Base-by-base conservation (phyloP, 306 rosid genomes). In the Gillenia trifoliata region DNA sequence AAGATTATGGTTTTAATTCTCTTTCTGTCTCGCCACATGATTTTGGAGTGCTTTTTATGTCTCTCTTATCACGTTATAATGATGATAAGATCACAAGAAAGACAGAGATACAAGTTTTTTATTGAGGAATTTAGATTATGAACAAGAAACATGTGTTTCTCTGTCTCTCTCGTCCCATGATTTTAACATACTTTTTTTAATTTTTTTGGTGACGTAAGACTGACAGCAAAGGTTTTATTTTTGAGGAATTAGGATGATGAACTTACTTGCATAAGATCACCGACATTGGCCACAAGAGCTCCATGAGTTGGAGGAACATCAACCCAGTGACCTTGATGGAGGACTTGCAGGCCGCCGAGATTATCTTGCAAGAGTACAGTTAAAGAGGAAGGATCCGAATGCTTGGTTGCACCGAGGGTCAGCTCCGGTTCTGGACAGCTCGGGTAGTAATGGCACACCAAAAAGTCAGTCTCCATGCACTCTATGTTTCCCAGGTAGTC, bases 401-500 rank as follows among this genome's bases (percentile, higher is more conserved):
- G 97, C 80, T 83, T 88, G 77, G 85, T 88, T 52, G 97, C 23
- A 10, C 98, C 97, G 13, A 82, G 50, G 29, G 97, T 93, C 28
- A 88, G 64, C 34, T 93, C 78, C 38, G 97, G 97, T 69, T 93
- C 86, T 2, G 97, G 98, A 79, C 98, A 93, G 29, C 65, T 36
- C 8, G 98, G 98, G 85, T 90, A 93, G 69, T 88, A 93, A 61
- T 93, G 93, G 75, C 98, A 85, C 45, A 81, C 86, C 79, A 91
- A 33, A 66, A 80, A 77, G 76, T 87, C 93, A 31, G 84, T 77
- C 75, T 82, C 68, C 93, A 88, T 88, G 86, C 95, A 86, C 75
- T 85, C 96, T 68, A 81, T 80, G 56, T 66, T 52, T 55, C 22
- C 82, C n/a, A 93, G 71, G 86, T 84, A 75, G 55, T 88, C 93